Percentiles rank a stretch among this genome's conserved stretches.
These are phyloP conservation scores for Akanthomyces muscarius DNA, from an alignment of 2,329 filamentous ascomycete genomes.

Conservation along the genomic window DNA sequence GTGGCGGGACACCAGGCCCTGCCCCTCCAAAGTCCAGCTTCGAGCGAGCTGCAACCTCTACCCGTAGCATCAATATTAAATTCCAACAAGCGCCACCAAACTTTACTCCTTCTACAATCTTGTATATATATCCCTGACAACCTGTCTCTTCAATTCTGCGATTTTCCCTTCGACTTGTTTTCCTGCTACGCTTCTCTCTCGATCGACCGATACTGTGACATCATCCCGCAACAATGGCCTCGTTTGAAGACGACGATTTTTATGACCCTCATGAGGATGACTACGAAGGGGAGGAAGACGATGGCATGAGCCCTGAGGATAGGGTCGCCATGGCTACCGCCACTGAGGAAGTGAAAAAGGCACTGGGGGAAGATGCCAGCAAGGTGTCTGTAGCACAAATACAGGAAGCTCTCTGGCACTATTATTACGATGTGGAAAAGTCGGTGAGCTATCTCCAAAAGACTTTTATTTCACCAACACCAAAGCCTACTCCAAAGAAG, in stretches of 20 bases:
- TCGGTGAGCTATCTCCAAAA: conserved; percentile 75
- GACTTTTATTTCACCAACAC: conserved; percentile 49
- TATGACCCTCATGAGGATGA: conserved; percentile 29
- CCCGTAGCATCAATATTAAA: not conserved
- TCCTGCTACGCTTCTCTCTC: not conserved
- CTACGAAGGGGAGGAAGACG: conserved; percentile 43
- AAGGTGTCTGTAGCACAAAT: conserved; percentile 64
- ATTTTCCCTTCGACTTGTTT: too few species aligned
- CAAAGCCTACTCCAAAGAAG: conserved; percentile 41
- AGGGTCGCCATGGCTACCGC: conserved; percentile 55
- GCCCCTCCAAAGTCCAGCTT: conserved; percentile 3
- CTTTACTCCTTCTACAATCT: not conserved
- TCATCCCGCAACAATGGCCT: conserved; percentile 13
- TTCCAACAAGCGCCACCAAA: not conserved
- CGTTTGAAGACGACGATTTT: conserved; percentile 18
- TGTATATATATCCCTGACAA: not conserved
- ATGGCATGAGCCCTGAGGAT: conserved; percentile 47
- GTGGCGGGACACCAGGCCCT: conserved; percentile 3
- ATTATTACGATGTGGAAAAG: conserved; percentile 90
- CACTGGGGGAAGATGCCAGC: conserved; percentile 56
- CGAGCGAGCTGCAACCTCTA: not conserved
- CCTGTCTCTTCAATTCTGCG: not conserved
- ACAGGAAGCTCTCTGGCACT: conserved; percentile 89
- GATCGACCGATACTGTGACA: not conserved
- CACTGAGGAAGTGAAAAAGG: conserved; percentile 61